These are phyloP conservation scores for Aspergillus leporis DNA, from an alignment of 495 filamentous ascomycete species.

Conservation along the genomic window DNA sequence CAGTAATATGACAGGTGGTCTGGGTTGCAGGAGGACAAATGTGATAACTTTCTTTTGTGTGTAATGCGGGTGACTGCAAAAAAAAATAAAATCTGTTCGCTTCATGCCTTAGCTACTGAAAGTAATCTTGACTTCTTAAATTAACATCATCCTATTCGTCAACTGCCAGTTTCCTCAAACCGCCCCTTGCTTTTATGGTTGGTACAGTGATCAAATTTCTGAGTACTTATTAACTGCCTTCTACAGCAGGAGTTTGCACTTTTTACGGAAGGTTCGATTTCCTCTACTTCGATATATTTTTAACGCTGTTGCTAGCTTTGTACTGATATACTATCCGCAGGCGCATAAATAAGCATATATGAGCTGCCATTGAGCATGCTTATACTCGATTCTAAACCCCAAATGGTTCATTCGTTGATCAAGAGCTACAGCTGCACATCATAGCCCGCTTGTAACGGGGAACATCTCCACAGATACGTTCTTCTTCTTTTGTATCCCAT, in stretches of 20 bases:
- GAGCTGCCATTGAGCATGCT: neutral
- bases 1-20: slow-evolving; percentile 26
- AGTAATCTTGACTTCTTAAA: slow-evolving; percentile 5
- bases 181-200: neutral
- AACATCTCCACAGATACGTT: slow-evolving; percentile 85
- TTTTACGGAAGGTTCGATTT: neutral
- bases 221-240: neutral
- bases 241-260: too few species aligned
- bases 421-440: slow-evolving; percentile 85
- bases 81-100: slow-evolving; percentile 16
- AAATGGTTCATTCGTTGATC: neutral
- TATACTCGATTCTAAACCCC: neutral
- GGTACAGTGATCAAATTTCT: neutral
- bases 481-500: slow-evolving; percentile 68
- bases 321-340: neutral
- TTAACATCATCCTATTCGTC: neutral
- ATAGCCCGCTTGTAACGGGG: slow-evolving; percentile 72
- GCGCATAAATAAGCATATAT: neutral
- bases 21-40: slow-evolving; percentile 32
- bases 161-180: neutral
- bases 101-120: neutral
- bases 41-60: slow-evolving; percentile 22
- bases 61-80: slow-evolving; percentile 21
- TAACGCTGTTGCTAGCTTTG: neutral
- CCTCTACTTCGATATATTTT: neutral